phyloP scores from a whole-genome alignment of 139 green algal species.

The Zygnema circumcarinatum region DNA sequence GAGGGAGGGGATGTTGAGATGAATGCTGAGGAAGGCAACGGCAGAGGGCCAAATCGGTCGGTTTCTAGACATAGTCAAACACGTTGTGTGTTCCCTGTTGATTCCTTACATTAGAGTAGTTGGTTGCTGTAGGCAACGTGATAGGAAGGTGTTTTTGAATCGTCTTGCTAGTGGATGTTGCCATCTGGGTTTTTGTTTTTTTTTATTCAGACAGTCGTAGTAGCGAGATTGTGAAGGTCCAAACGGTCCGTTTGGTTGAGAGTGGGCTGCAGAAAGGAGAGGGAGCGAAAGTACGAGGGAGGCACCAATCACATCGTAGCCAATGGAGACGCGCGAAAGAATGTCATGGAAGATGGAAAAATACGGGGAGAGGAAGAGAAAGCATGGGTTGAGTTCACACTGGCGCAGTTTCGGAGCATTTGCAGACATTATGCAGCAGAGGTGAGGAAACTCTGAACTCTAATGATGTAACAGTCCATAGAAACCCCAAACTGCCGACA shows the following conservation, averaged over 20 bases:
- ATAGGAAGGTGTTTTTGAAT: too few relatives aligned
- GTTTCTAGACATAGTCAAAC: background rate
- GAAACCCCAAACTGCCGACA: too few relatives aligned
- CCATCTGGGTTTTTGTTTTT: too few relatives aligned
- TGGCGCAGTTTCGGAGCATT: constrained; percentile 33
- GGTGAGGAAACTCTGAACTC: constrained; percentile 12
- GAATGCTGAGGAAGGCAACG: background rate
- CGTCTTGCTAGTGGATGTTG: too few relatives aligned
- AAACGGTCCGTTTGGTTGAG: too few relatives aligned
- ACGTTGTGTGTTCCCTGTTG: too few relatives aligned
- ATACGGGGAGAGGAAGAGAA: constrained; percentile 15
- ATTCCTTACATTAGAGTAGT: too few relatives aligned
- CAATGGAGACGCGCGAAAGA: background rate
- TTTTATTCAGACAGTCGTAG: too few relatives aligned
- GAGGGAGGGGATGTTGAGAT: background rate
- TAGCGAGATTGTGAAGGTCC: too few relatives aligned
- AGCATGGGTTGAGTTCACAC: constrained; percentile 31
- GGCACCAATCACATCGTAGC: background rate
- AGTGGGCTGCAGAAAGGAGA: background rate
- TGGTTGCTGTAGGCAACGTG: too few relatives aligned
- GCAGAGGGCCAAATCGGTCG: background rate
- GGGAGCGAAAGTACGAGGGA: background rate
- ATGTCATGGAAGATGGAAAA: background rate
- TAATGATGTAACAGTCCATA: too few relatives aligned
- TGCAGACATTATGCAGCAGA: constrained; percentile 31